phyloP scores from a whole-genome alignment of 306 rosid genomes.

The Cucurbita argyrosperma region DNA sequence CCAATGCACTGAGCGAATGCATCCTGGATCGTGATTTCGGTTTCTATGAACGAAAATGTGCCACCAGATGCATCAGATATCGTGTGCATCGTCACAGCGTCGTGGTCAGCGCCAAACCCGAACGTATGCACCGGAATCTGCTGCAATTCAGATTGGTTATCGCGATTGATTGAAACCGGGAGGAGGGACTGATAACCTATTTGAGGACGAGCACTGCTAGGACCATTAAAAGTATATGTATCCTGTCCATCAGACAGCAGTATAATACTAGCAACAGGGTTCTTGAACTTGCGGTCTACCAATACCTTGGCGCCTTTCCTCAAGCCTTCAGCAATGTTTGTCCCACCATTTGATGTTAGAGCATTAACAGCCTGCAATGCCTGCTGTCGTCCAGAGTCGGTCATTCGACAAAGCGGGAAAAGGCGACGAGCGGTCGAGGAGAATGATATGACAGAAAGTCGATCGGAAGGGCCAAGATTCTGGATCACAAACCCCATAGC shows the following conservation, averaged over 20 bases:
- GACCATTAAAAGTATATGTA: conserved; percentile 29
- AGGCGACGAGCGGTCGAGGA: conserved; percentile 73
- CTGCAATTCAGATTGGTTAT: conserved; percentile 26
- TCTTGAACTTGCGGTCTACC: conserved; percentile 61
- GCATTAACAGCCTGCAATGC: conserved; percentile 69
- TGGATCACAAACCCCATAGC: conserved; percentile 94
- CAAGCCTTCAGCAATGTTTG: conserved; percentile 76
- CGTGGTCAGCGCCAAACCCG: conserved; percentile 89
- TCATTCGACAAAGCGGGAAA: conserved; percentile 75
- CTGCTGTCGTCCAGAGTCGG: conserved; percentile 56
- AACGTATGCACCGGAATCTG: conserved; percentile 78
- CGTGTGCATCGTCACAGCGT: conserved; percentile 64
- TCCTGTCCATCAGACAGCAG: conserved; percentile 90
- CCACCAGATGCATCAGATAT: conserved; percentile 83
- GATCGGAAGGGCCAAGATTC: conserved; percentile 69
- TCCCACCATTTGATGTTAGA: conserved; percentile 58
- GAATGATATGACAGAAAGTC: conserved; percentile 75
- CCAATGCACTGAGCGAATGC: conserved; percentile 99
- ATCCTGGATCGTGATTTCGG: conserved; percentile 80
- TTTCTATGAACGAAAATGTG: conserved; percentile 89
- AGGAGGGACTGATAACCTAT: conserved; percentile 44
- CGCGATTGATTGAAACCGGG: conserved; percentile 38
- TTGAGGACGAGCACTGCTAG: conserved; percentile 18
- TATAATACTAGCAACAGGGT: conserved; percentile 80
- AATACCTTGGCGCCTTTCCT: conserved; percentile 76